Base-by-base conservation (phyloP, 257 asterid species). In the Nicotiana otophora region DNA sequence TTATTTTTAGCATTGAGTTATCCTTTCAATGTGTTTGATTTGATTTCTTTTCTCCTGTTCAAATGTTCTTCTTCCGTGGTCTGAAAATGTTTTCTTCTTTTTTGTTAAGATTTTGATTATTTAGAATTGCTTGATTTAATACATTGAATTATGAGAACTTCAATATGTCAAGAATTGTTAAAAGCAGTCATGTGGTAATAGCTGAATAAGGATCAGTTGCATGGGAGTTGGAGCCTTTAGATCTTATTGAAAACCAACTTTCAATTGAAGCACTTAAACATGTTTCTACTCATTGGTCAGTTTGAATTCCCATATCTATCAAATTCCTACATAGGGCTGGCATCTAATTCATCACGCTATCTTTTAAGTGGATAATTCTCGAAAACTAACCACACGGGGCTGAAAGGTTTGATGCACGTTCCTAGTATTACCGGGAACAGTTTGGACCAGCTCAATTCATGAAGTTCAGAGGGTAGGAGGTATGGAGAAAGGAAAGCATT, bases 1-100 rank as follows among this genome's bases (percentile, higher is more conserved):
- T 26, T 10, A 76, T 55, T 64, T 70, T 81, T 55, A 60, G 57
- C 85, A 66, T 74, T 81, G 54, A 16, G 34, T 69, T 76, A 79
- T 74, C 9, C 31, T 39, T 63, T 81, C 72, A 67, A 81, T 54
- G 42, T 82, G 53, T 23, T 23, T 67, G 36, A 74, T 20, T 66
- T 75, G 36, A 67, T 20, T 66, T 75, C 14, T 42, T 16, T 69
- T 28, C 63, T 81, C 16, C 51, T 65, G 1, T 14, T 28, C 76
- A 5, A 20, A 3, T 53, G 54, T 55, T 26, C 51, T 48, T 46
- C 75, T 53, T 57, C 53, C 78, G 12, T 23, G 61, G 58, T 34
- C 65, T 51, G 4, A 75, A 75, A 51, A 51, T 75, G 80, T 75
- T 75, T 7, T 15, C 16, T 30, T 26, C 12, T 42, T 48, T 42